Percentiles rank a stretch among this genome's conserved stretches.
phyloP scores from a whole-genome alignment of 1,284 basidiomycete species.

The Tylopilus sp. region DNA sequence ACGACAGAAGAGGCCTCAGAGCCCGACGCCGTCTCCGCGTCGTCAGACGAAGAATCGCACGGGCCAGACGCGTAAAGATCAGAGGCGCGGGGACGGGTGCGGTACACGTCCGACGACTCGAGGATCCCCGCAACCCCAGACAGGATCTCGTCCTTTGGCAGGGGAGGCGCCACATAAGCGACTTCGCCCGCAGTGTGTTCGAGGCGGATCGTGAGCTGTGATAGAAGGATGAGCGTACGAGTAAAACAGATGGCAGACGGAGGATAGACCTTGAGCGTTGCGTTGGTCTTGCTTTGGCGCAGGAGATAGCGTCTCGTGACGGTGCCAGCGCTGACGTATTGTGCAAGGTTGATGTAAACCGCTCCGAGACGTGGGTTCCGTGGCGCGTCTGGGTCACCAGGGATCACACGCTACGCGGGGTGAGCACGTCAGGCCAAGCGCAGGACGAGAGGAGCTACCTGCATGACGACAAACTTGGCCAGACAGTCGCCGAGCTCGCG shows the following conservation, averaged over 20 bases:
- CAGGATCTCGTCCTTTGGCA: slow-evolving; percentile 66
- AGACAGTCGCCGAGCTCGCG: slow-evolving; percentile 49
- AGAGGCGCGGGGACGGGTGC: slow-evolving; percentile 47
- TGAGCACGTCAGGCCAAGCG: background rate
- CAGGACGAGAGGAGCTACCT: slow-evolving; percentile 35
- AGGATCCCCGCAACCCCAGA: slow-evolving; percentile 60
- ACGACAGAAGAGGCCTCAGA: slow-evolving; percentile 27
- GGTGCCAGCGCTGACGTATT: slow-evolving; percentile 61
- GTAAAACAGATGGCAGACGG: too few relatives aligned
- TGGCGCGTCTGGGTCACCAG: slow-evolving; percentile 49
- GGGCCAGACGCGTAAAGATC: slow-evolving; percentile 40
- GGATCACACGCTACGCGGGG: slow-evolving; percentile 40
- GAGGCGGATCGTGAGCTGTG: slow-evolving; percentile 61
- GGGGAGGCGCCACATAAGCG: slow-evolving; percentile 58
- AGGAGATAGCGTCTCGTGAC: slow-evolving; percentile 69
- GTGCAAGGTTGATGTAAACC: slow-evolving; percentile 67
- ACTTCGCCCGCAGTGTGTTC: slow-evolving; percentile 55
- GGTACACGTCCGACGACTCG: slow-evolving; percentile 48
- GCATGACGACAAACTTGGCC: slow-evolving; percentile 63
- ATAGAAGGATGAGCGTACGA: too few relatives aligned
- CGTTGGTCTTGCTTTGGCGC: slow-evolving; percentile 72
- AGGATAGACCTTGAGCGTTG: slow-evolving; percentile 56
- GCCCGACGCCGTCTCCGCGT: slow-evolving; percentile 25
- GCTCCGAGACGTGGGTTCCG: slow-evolving; percentile 59
- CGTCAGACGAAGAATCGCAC: slow-evolving; percentile 36